Evolutionary conservation across 345 rosid genomes (phyloP).

Genomic region (Dipteronia sinensis): DNA sequence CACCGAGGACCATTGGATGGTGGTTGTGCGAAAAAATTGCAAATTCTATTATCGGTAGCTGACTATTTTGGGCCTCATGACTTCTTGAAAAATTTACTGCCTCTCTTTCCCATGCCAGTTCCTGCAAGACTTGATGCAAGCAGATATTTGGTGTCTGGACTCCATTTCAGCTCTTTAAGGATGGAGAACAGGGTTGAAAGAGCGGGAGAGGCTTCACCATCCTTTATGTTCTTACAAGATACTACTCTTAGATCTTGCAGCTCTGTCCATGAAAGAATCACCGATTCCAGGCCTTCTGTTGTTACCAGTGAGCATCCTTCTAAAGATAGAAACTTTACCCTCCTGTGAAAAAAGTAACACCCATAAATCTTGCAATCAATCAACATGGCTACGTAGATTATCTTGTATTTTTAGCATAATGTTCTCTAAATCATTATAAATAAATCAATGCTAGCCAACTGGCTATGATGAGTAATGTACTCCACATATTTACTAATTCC

Average conservation of each 20-base stretch:
- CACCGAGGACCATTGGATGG: neutral
- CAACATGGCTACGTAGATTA: neutral
- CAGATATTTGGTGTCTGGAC: slow-evolving; percentile 78
- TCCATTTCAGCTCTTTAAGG: slow-evolving; percentile 88
- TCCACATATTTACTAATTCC: neutral
- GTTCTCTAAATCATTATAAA: neutral
- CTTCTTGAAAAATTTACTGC: slow-evolving; percentile 75
- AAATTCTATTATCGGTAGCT: slow-evolving; percentile 12
- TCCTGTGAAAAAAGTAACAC: slow-evolving; percentile 47
- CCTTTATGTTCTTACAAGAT: slow-evolving; percentile 79
- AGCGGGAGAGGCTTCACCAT: slow-evolving; percentile 65
- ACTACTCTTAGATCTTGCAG: slow-evolving; percentile 65
- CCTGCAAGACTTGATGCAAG: slow-evolving; percentile 60
- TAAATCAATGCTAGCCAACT: neutral
- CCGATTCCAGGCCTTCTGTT: slow-evolving; percentile 72
- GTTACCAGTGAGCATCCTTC: slow-evolving; percentile 87
- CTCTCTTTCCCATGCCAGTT: slow-evolving; percentile 74
- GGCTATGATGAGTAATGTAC: neutral
- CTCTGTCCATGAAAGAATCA: slow-evolving; percentile 70
- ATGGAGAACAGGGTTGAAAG: slow-evolving; percentile 66
- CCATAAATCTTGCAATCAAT: neutral
- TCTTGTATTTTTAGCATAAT: no score
- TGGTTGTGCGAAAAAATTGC: neutral
- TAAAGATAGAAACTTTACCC: slow-evolving; percentile 64
- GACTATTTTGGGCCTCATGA: slow-evolving; percentile 27